Evolutionary conservation across 1,284 basidiomycete species (phyloP), one percentile per base, ranked within the genome.

Genomic region (Ganoderma meredithae): DNA sequence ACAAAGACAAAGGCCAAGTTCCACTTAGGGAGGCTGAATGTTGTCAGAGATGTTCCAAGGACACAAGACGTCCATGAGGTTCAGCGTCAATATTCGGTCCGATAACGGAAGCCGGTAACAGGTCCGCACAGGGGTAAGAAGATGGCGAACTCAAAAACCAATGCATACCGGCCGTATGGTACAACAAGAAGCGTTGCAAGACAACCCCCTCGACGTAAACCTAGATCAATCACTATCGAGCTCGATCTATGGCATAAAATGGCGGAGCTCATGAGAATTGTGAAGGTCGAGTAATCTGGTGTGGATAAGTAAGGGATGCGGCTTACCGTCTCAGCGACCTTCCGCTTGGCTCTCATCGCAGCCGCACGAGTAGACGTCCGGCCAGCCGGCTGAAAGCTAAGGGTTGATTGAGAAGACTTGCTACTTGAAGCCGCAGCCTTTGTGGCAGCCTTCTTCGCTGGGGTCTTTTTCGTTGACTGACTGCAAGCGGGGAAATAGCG

Each of bases 311-410:
- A 12, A 33, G n/a, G 31, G n/a, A 19, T 31, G 36, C 4, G 39
- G 69, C 75, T 55, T 62, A 77, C 77, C 61, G 76, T 71, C 58
- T 77, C 74, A 3, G 76, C 74, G 12, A 75, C 71, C 67, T 78
- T 78, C 69, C 69, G 67, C 56, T 70, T 75, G 31, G 76, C 75
- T 60, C 70, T 73, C 39, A 74, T 71, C 12, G 78, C 78, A 4
- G 78, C 78, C 4, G 76, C 74, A n/a, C 78, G 66, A 17, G 74
- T 75, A 9, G 72, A 71, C 17, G 88, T 85, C 2, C 88, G 80
- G n/a, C 86, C 84, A 12, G 86, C 83, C 9, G 91, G 87, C 0
- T 87, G 85, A 71, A 92, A 92, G 52, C 79, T 85, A 64, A 95
- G 80, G 62, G 89, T 91, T 0, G 85, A 74, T 74, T 91, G 89